Evolutionary conservation across 148 eudicot genomes (phyloP).

Genomic region (Cornus controversa): DNA sequence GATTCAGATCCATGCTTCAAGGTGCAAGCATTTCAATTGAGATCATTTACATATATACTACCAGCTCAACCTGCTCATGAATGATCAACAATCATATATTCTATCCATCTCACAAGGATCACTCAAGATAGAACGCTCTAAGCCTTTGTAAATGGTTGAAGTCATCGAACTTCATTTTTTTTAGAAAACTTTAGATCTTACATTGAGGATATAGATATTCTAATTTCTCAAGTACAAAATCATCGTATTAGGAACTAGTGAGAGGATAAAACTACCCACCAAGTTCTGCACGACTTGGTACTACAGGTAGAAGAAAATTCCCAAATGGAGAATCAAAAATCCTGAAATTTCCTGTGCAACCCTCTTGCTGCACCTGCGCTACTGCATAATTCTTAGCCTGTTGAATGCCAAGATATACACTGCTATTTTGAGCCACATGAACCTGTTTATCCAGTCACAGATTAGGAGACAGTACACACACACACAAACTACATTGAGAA

Average conservation of each 20-base stretch:
- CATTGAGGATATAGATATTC: neutral
- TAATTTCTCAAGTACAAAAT: neutral
- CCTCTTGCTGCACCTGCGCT: constrained; percentile 71
- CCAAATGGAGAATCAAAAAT: constrained; percentile 73
- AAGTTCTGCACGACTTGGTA: constrained; percentile 80
- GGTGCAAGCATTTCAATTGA: too few species aligned
- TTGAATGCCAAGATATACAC: constrained; percentile 18
- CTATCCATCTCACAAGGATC: too few species aligned
- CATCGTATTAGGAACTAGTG: neutral
- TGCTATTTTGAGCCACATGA: too few species aligned
- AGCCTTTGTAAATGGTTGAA: neutral
- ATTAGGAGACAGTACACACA: neutral
- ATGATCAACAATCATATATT: too few species aligned
- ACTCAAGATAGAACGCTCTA: too few species aligned
- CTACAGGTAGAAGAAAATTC: constrained; percentile 73
- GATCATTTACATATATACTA: too few species aligned
- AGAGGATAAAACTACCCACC: constrained; percentile 30
- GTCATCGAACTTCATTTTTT: neutral
- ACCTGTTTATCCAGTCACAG: neutral
- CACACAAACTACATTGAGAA: neutral
- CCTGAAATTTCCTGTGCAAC: constrained; percentile 65
- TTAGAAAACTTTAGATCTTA: neutral
- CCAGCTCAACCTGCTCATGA: too few species aligned
- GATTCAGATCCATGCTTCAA: too few species aligned
- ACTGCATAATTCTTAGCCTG: constrained; percentile 62